Evolutionary conservation across 306 rosid species (phyloP).

Genomic region (Vigna radiata): DNA sequence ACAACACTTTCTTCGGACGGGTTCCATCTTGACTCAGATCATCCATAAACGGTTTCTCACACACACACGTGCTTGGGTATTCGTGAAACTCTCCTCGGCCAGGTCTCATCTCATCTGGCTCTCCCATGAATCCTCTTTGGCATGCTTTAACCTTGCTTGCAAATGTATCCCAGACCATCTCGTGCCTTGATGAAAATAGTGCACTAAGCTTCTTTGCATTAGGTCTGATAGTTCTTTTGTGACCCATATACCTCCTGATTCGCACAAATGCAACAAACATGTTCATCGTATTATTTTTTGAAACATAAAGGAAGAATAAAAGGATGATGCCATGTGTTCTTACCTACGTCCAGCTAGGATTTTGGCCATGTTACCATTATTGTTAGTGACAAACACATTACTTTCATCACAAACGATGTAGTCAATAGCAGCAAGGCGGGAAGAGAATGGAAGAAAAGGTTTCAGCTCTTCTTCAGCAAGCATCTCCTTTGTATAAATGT

Average conservation of each 20-base stretch:
- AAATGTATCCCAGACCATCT: constrained; percentile 86
- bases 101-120: constrained; percentile 83
- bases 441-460: constrained; percentile 85
- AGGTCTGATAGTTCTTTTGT: constrained; percentile 96
- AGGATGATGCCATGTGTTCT: constrained; percentile 35
- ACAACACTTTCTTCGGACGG: constrained; percentile 43
- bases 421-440: constrained; percentile 97
- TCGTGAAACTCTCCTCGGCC: constrained; percentile 95
- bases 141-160: constrained; percentile 72
- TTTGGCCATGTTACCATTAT: constrained; percentile 99
- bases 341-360: constrained; percentile 98
- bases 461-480: constrained; percentile 83
- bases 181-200: constrained; percentile 72
- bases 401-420: constrained; percentile 94
- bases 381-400: constrained; percentile 94
- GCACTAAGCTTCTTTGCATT: constrained; percentile 97
- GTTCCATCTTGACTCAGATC: constrained; percentile 40
- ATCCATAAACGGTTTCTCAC: constrained; percentile 68
- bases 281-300: background rate
- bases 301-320: constrained; percentile 18
- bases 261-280: constrained; percentile 4
- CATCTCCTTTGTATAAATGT: constrained; percentile 94
- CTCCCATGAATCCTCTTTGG: constrained; percentile 98
- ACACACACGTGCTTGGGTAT: constrained; percentile 76
- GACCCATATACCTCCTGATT: constrained; percentile 95